A percentile compares a stretch with the other conserved stretches of the same genome.
Conservation (phyloP, 2,329 filamentous ascomycete species). For the Canariomyces notabilis region DNA sequence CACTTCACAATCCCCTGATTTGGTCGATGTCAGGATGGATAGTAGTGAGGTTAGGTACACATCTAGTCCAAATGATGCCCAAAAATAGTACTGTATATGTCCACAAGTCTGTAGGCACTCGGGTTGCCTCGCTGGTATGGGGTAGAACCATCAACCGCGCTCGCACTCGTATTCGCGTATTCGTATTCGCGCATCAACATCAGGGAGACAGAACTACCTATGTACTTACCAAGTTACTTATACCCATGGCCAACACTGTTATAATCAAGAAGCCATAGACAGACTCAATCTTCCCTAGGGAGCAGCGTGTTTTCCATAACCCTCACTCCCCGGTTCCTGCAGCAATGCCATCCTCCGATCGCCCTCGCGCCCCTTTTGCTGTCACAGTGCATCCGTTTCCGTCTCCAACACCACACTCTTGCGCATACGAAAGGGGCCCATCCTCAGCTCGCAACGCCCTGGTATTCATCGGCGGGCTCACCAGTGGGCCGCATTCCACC, state of each 20-base stretch:
- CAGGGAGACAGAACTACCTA: background rate
- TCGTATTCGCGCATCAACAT: background rate
- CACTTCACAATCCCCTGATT: too few relatives aligned
- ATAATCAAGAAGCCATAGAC: background rate
- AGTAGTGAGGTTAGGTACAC: too few relatives aligned
- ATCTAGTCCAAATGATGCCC: too few relatives aligned
- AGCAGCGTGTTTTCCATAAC: background rate
- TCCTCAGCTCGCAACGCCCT: conserved; percentile 45
- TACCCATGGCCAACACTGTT: background rate
- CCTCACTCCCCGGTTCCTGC: background rate
- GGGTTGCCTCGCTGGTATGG: too few relatives aligned
- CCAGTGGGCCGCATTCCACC: conserved; percentile 55
- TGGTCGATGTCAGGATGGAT: too few relatives aligned
- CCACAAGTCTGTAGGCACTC: too few relatives aligned
- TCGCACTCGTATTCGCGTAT: background rate
- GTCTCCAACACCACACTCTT: conserved; percentile 1
- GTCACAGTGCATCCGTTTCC: conserved; percentile 6
- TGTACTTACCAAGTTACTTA: background rate
- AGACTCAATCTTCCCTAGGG: background rate
- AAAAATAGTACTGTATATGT: too few relatives aligned
- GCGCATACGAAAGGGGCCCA: conserved; percentile 7
- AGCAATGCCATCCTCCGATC: background rate
- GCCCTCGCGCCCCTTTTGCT: background rate
- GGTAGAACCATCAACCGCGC: too few relatives aligned
- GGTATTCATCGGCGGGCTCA: conserved; percentile 65